These are phyloP conservation scores for Elsinoe fawcettii DNA, from an alignment of 2,329 filamentous ascomycete species.

Conservation along the genomic window DNA sequence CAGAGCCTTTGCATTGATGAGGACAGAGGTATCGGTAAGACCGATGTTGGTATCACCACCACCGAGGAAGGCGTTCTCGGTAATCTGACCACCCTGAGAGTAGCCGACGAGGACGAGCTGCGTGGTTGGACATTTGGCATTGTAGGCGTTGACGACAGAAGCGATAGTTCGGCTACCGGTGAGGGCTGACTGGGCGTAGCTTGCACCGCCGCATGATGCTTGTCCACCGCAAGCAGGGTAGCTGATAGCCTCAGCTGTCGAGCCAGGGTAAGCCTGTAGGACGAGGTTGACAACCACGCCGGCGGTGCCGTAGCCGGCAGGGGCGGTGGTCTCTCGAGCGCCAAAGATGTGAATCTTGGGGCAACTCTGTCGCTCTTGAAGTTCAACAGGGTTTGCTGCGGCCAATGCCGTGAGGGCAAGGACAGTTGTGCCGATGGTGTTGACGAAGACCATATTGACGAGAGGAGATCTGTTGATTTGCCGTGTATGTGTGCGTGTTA, in stretches of 20 bases:
- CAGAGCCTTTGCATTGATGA: slow-evolving; percentile 19
- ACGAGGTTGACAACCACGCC: slow-evolving; percentile 36
- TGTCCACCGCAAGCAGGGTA: slow-evolving; percentile 57
- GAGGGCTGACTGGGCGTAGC: slow-evolving; percentile 52
- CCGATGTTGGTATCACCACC: slow-evolving; percentile 44
- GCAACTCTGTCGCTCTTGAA: slow-evolving; percentile 30
- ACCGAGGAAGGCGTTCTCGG: slow-evolving; percentile 55
- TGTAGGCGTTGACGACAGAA: slow-evolving; percentile 51
- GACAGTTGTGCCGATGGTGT: not conserved
- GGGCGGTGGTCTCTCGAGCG: slow-evolving; percentile 37
- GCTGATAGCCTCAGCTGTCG: slow-evolving; percentile 36
- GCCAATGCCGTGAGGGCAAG: slow-evolving; percentile 19
- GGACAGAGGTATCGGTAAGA: slow-evolving; percentile 37
- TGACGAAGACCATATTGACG: slow-evolving; percentile 5
- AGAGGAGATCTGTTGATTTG: not conserved
- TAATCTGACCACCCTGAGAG: slow-evolving; percentile 57
- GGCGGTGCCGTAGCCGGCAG: slow-evolving; percentile 36
- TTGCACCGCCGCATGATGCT: slow-evolving; percentile 48
- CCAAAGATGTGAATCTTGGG: slow-evolving; percentile 39
- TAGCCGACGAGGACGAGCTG: slow-evolving; percentile 56
- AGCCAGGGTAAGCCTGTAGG: slow-evolving; percentile 33
- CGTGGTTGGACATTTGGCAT: slow-evolving; percentile 49
- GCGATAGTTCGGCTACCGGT: slow-evolving; percentile 54
- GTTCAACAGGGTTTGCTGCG: slow-evolving; percentile 31
- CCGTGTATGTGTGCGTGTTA: not conserved